Base-by-base conservation (phyloP, 306 rosid genomes). In the Cucumis hystrix region DNA sequence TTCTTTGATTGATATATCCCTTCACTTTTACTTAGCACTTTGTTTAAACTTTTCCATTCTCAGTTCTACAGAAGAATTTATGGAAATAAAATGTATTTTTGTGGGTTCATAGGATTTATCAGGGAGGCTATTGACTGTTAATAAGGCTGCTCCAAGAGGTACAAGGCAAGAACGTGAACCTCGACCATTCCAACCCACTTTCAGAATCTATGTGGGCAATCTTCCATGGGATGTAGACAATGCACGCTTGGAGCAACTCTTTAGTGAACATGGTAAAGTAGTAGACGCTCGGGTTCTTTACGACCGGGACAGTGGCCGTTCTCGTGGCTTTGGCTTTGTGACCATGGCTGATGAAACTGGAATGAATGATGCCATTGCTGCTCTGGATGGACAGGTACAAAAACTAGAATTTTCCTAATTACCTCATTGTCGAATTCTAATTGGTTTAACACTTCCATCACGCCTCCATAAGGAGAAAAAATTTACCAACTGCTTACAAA, bases 321-420 rank as follows among this genome's bases (percentile, higher is more conserved):
- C 99, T 8, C 99, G 99, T 43, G 99, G 99, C 55, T 95, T 95
- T 85, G 99, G 96, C 80, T 92, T 95, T 79, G 99, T 95, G 58
- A 84, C 90, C 64, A 87, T 95, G 96, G 63, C 93, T 67, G 83
- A 79, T 66, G 99, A 90, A 78, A 66, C 84, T 40, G 99, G 87
- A 59, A 82, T 87, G 92, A 89, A 90, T 77, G 92, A 86, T 69
- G 97, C 97, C 80, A 89, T 95, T 84, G 91, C 90, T 79, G 99
- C 97, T 60, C 88, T 95, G 45, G 97, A 95, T 81, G 99, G 99
- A 79, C 96, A 90, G 99, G 99, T 95, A 92, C 57, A 11, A 56
- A n/a, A 25, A 25, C 17, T 51, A 4, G 1, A 13, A 11, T 23
- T 69, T 41, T 33, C 12, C 10, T n/a, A 66, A 10, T 10, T 1